Evolutionary conservation across 805 yeast species (phyloP), one percentile per base, ranked within the genome.

Genomic region (Starmerella asiatica): DNA sequence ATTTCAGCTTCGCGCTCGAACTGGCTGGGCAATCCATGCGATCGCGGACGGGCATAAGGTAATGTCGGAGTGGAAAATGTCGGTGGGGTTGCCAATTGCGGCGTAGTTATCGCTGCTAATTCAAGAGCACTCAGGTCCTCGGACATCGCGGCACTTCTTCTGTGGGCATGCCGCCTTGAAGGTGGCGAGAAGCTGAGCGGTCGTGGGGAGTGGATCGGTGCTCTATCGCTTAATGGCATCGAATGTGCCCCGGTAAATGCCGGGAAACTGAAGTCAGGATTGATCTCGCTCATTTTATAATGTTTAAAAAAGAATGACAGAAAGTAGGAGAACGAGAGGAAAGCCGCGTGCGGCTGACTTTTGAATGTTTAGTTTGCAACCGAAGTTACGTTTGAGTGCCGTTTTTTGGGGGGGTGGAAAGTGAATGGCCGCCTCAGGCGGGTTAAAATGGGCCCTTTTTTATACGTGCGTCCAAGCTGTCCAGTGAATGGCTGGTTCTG

Each of bases 121-220:
- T 48, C 49, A 4, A 38, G 34, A 18, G 47, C 39, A 19, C 43
- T 36, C 23, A 52, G 44, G 39, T 52, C 56, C 27, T 52, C 56
- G 12, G 55, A 51, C 39, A 52, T 47, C 7, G 56, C 56, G 3
- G 51, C 56, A 20, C 52, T 46, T n/a, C 56, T 50, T 16, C 56
- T 46, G 38, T 52, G 56, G 16, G 44, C 47, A 30, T 52, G 55
- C 27, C 40, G 37, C 27, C 42, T 33, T 16, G 49, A 32, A 21
- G 36, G 44, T 28, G 50, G 46, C 19, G 49, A 42, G 31, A 37
- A 40, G 34, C 49, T 35, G 19, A 40, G 38, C 16, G 46, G 44
- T 8, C 42, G 38, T 12, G 29, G 28, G 16, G 21, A 23, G 36
- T 37, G 40, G 34, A 21, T 16, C 15, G 36, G 36, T 12, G 39